Conservation (phyloP, 2,329 filamentous ascomycete genomes). For the Aspergillus texensis region DNA sequence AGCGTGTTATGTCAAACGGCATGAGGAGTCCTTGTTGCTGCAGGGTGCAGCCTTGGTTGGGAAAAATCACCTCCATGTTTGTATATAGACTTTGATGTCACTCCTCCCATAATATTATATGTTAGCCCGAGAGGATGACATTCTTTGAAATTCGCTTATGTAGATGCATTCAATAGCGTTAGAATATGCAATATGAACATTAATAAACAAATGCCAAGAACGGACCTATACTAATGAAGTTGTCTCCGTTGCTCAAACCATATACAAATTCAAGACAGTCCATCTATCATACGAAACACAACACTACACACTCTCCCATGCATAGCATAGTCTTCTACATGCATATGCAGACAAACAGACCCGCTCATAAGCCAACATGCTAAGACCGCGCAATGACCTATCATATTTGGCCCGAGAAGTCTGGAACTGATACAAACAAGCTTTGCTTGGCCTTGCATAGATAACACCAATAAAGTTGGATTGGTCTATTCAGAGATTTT, state of each 20-base stretch:
- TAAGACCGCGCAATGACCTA: background rate
- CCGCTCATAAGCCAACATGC: background rate
- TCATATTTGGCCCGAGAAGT: background rate
- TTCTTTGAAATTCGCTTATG: constrained; percentile 14
- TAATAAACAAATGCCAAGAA: background rate
- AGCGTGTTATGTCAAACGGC: constrained; percentile 31
- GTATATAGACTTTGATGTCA: constrained; percentile 38
- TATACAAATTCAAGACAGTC: too few relatives aligned
- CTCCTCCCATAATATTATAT: constrained; percentile 21
- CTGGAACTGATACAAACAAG: background rate
- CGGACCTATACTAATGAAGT: background rate
- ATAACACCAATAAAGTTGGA: too few relatives aligned
- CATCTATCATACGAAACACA: background rate
- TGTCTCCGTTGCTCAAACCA: too few relatives aligned
- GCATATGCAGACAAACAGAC: background rate
- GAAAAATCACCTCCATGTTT: constrained; percentile 27
- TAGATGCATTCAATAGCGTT: background rate
- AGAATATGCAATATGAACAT: background rate
- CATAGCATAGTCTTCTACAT: background rate
- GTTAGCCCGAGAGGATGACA: constrained; percentile 27
- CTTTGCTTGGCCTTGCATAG: background rate
- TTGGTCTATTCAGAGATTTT: too few relatives aligned
- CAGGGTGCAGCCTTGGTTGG: constrained; percentile 22
- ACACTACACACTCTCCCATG: too few relatives aligned
- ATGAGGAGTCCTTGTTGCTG: constrained; percentile 25